These are phyloP conservation scores for Scutellaria galericulata DNA, from an alignment of 257 asterid genomes.

Conservation along the genomic window DNA sequence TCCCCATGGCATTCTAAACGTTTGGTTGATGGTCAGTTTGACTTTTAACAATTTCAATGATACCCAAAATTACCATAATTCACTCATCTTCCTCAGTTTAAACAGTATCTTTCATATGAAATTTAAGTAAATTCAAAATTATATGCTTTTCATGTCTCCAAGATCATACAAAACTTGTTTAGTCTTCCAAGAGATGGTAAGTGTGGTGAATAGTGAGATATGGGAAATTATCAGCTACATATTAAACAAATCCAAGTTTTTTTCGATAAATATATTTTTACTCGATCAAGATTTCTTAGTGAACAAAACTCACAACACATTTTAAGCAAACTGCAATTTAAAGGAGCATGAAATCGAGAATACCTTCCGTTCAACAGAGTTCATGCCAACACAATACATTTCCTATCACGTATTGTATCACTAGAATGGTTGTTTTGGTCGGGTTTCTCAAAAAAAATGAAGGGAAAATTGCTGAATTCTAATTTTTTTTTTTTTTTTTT, in stretches of 20 bases:
- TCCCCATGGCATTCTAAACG: no score
- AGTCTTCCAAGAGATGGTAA: conserved; percentile 47
- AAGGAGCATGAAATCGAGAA: neutral
- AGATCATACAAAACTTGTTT: conserved; percentile 62
- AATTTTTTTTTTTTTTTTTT: no score
- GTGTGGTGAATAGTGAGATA: conserved; percentile 48
- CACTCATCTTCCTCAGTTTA: no score
- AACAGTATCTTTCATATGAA: no score
- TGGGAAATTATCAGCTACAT: conserved; percentile 39
- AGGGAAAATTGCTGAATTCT: no score
- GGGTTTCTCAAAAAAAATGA: no score
- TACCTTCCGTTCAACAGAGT: conserved; percentile 1
- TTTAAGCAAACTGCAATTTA: neutral
- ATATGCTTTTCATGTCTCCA: conserved; percentile 39
- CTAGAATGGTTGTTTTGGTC: no score
- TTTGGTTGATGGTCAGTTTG: no score
- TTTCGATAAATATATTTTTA: neutral
- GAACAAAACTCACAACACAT: neutral
- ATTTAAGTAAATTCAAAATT: no score
- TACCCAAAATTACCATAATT: no score
- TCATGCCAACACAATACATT: neutral
- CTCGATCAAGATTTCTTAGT: neutral
- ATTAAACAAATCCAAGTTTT: conserved; percentile 6
- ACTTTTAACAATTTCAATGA: no score
- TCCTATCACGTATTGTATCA: neutral